These are phyloP conservation scores for Caryopteris hybrid DNA, from an alignment of 305 asterid species.

Conservation along the genomic window DNA sequence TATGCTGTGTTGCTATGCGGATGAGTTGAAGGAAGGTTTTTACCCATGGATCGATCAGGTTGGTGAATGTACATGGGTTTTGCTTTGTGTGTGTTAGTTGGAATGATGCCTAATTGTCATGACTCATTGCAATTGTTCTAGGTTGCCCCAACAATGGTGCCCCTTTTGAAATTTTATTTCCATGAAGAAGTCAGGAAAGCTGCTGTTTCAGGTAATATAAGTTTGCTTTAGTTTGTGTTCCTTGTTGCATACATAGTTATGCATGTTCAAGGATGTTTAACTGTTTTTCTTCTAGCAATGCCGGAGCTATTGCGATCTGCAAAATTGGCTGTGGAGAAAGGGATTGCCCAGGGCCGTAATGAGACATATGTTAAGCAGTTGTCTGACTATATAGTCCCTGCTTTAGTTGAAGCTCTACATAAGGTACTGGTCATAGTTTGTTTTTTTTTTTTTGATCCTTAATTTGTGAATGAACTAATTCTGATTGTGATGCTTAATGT, in stretches of 20 bases:
- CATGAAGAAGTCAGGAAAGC: constrained; percentile 99
- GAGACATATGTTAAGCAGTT: constrained; percentile 87
- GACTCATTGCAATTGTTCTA: constrained; percentile 25
- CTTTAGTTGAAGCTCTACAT: constrained; percentile 93
- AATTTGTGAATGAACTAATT: too few relatives aligned
- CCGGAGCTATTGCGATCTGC: constrained; percentile 95
- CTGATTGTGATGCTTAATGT: not conserved
- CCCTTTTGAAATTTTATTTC: constrained; percentile 90
- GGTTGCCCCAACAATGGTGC: constrained; percentile 97
- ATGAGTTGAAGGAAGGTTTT: constrained; percentile 95
- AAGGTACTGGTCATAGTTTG: constrained; percentile 46
- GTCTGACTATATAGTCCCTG: constrained; percentile 83
- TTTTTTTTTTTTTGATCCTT: not conserved
- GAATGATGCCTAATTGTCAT: not conserved
- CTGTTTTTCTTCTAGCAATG: constrained; percentile 57
- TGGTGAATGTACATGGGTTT: constrained; percentile 19
- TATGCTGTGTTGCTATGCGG: constrained; percentile 97
- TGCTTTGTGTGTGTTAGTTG: not conserved
- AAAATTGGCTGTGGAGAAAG: constrained; percentile 90
- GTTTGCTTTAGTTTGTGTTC: not conserved
- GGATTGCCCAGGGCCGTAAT: constrained; percentile 88
- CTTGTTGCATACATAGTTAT: not conserved
- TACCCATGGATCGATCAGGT: constrained; percentile 99
- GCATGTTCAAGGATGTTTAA: not conserved
- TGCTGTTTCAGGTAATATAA: constrained; percentile 75